phyloP scores from a whole-genome alignment of 2,329 filamentous ascomycete species.

The Xylariaceae sp. region DNA sequence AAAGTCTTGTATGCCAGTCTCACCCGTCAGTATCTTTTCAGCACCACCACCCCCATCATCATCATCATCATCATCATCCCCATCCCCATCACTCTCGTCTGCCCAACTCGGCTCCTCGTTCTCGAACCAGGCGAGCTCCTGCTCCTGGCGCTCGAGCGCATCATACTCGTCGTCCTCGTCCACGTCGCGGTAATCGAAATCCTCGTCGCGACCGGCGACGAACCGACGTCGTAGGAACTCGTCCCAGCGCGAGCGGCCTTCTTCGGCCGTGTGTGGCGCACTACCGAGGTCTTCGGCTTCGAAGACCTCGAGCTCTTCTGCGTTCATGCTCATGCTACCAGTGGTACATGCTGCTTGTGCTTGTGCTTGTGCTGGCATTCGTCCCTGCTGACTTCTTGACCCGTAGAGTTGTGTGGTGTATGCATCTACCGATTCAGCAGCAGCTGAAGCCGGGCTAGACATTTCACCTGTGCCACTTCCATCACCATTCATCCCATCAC shows the following conservation, averaged over 20 bases:
- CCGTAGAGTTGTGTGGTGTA: neutral
- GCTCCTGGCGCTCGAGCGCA: conserved; percentile 51
- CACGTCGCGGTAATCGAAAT: conserved; percentile 70
- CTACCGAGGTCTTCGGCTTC: conserved; percentile 8
- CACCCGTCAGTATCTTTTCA: conserved; percentile 38
- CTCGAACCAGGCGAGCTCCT: conserved; percentile 74
- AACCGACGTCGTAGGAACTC: conserved; percentile 71
- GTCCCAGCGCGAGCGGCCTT: conserved; percentile 64
- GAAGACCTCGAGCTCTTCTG: conserved; percentile 21
- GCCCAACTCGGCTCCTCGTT: conserved; percentile 68
- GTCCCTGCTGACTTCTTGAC: conserved; percentile 2
- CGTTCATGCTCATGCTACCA: conserved; percentile 22
- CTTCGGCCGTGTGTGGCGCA: conserved; percentile 48
- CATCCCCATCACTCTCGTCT: conserved; percentile 33
- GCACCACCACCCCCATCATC: conserved; percentile 5
- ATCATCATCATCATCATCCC: conserved; percentile 26
- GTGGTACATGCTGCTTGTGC: no score
- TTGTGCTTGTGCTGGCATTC: no score
- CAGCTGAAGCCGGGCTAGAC: no score
- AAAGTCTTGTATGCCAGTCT: conserved; percentile 70
- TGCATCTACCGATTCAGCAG: neutral
- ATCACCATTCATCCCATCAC: no score
- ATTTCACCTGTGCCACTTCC: no score
- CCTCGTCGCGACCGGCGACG: conserved; percentile 64
- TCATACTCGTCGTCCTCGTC: conserved; percentile 71